A percentile compares a stretch with the other conserved stretches of the same genome.
Evolutionary conservation across 2,329 filamentous ascomycete species (phyloP).

Genomic region (Biscogniauxia mediterranea): DNA sequence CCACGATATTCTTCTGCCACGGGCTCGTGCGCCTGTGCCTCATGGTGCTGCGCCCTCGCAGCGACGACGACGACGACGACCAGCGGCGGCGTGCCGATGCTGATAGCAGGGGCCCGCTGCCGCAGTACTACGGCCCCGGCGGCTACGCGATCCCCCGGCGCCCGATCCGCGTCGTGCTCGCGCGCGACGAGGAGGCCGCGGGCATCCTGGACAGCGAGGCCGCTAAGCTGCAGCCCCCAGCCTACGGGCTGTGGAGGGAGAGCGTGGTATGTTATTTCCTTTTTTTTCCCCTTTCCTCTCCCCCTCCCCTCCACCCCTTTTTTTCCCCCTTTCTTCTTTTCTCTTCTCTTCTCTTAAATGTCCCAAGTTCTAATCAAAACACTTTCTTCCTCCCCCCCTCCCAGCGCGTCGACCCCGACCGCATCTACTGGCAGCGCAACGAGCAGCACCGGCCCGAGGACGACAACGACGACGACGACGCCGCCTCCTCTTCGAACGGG

Average conservation of each 20-base stretch:
- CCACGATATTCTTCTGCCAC: slow-evolving; percentile 79
- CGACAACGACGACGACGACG: not conserved
- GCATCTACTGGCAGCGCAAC: slow-evolving; percentile 77
- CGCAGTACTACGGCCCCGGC: slow-evolving; percentile 44
- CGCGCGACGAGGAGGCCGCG: slow-evolving; percentile 69
- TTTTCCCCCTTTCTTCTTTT: not conserved
- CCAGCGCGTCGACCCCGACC: slow-evolving; percentile 74
- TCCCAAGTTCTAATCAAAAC: too few species aligned
- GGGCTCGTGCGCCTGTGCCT: slow-evolving; percentile 72
- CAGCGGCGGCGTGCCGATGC: slow-evolving; percentile 7
- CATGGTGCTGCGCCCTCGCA: slow-evolving; percentile 52
- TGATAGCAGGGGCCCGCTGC: slow-evolving; percentile 1
- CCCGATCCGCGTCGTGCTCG: slow-evolving; percentile 75
- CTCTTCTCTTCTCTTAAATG: not conserved
- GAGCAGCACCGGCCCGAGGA: slow-evolving; percentile 25
- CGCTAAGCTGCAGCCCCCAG: slow-evolving; percentile 66
- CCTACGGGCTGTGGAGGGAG: slow-evolving; percentile 81
- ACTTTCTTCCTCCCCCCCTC: too few species aligned
- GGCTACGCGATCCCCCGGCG: slow-evolving; percentile 68
- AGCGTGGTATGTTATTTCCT: slow-evolving; percentile 74
- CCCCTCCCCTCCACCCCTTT: not conserved
- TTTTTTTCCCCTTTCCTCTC: not conserved
- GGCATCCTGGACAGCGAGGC: slow-evolving; percentile 51
- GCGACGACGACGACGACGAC: slow-evolving; percentile 21
- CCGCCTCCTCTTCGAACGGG: too few species aligned